Evolutionary conservation across 805 yeast genomes (phyloP), one percentile per base, ranked within the genome.

Genomic region (Lachancea meyersii): DNA sequence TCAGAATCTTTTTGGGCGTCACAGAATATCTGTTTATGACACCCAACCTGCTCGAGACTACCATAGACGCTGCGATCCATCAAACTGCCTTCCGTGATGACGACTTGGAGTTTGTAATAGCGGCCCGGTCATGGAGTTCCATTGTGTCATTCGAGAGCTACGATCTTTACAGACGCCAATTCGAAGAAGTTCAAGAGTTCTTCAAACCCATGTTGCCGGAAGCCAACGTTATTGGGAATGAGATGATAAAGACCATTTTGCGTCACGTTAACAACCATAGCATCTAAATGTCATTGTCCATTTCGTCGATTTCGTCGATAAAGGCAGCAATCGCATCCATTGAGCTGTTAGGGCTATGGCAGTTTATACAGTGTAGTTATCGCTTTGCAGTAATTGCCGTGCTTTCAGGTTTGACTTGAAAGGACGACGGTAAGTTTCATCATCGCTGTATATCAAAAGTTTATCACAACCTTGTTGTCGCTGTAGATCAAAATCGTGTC

Each of bases 1-100:
- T 91, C 60, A 75, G 97, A 59, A 87, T 93, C 31, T 87, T 93
- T 64, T 71, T 93, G 31, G 97, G 97, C 35, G 97, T 93, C 19
- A 78, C 95, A 0, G 97, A 93, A 60, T 91, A 87, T 61, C 67
- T 93, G 24, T 93, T 91, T 61, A 79, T 95, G 55, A 77, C 88
- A 0, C 91, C 93, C 0, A 84, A 82, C 1, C 63, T 91, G 28
- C 65, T 93, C n/a, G 96, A 88, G 35, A 79, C 79, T 46, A 82
- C 93, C 44, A 72, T 91, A 9, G 75, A 75, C 13, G 91, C 83
- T 46, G 83, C 95, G 0, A 66, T 84, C 10, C 55, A 68, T 23
- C 82, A 85, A 46, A 67, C 73, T 14, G 70, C 79, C 1, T 93
- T 87, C 59, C 73, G 97, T 54, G 79, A 77, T 23, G 98, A 93